Conservation (phyloP, 2,329 filamentous ascomycete genomes). For the Cladosporium sp. region DNA sequence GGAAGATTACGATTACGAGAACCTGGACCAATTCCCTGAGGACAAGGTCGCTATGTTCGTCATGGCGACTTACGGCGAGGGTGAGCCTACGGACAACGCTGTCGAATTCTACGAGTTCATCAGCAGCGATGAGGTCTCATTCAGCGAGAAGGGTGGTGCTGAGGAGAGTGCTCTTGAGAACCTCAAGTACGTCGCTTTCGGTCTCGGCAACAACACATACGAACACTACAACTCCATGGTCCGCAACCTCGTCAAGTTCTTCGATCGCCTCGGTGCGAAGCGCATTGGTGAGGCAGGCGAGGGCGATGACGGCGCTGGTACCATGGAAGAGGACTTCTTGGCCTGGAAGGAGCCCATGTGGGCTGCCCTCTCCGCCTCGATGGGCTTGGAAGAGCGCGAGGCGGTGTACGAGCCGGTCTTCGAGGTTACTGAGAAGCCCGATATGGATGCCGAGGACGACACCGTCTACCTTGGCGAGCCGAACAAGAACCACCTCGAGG, state of each 20-base stretch:
- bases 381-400: slow-evolving; percentile 91
- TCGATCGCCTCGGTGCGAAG: slow-evolving; percentile 76
- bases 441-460: slow-evolving; percentile 67
- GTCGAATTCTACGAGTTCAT: slow-evolving; percentile 99
- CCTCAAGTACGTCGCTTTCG: slow-evolving; percentile 91
- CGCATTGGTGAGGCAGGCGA: slow-evolving; percentile 86
- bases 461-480: slow-evolving; percentile 94
- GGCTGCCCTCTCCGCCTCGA: slow-evolving; percentile 73
- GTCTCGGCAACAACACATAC: slow-evolving; percentile 98
- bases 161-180: slow-evolving; percentile 71
- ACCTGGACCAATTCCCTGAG: slow-evolving; percentile 78
- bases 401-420: slow-evolving; percentile 94
- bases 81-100: slow-evolving; percentile 96
- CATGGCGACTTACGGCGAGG: slow-evolving; percentile 94
- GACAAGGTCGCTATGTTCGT: slow-evolving; percentile 95
- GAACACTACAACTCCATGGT: slow-evolving; percentile 99
- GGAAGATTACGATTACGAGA: slow-evolving; percentile 96
- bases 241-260: slow-evolving; percentile 76
- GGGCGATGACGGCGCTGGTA: slow-evolving; percentile 95
- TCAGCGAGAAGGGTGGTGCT: slow-evolving; percentile 62
- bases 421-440: slow-evolving; percentile 64
- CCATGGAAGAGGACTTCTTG: slow-evolving; percentile 99
- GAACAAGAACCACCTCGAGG: slow-evolving; percentile 75
- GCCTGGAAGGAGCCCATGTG: slow-evolving; percentile 99
- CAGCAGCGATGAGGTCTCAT: slow-evolving; percentile 72